Percentiles rank a stretch among this genome's conserved stretches.
Conservation (phyloP, 257 asterid species). For the Nyctanthes arbortristis region DNA sequence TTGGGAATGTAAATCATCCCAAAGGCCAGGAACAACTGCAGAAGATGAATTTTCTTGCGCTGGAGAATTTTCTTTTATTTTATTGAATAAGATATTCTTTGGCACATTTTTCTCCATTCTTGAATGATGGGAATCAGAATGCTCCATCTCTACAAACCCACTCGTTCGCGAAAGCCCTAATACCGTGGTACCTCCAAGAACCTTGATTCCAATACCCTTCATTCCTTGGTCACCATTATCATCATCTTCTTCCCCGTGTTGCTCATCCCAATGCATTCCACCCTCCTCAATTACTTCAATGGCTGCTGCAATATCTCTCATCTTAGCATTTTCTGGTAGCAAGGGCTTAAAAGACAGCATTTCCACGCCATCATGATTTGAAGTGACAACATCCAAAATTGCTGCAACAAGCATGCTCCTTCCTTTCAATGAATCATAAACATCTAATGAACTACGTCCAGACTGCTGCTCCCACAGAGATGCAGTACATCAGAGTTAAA, state of each 20-base stretch:
- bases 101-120: slow-evolving; percentile 35
- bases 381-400: slow-evolving; percentile 93
- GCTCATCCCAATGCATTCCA: slow-evolving; percentile 92
- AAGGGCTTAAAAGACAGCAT: slow-evolving; percentile 59
- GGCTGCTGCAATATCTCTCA: slow-evolving; percentile 95
- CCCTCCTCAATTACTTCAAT: slow-evolving; percentile 94
- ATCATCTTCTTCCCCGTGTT: slow-evolving; percentile 55
- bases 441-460: slow-evolving; percentile 71
- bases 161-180: slow-evolving; percentile 74
- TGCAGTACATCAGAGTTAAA: slow-evolving; percentile 41
- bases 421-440: slow-evolving; percentile 78
- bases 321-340: slow-evolving; percentile 79
- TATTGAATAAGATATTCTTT: slow-evolving; percentile 47
- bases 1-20: slow-evolving; percentile 98
- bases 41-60: slow-evolving; percentile 53
- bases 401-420: slow-evolving; percentile 99
- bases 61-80: slow-evolving; percentile 43
- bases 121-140: slow-evolving; percentile 39
- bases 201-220: slow-evolving; percentile 93
- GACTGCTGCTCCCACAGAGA: slow-evolving; percentile 68
- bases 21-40: slow-evolving; percentile 90
- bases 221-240: slow-evolving; percentile 79
- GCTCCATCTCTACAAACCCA: slow-evolving; percentile 55
- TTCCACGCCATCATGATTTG: slow-evolving; percentile 76
- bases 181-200: slow-evolving; percentile 94